Base-by-base conservation (phyloP, 495 filamentous ascomycete species). In the Neurospora sp. region DNA sequence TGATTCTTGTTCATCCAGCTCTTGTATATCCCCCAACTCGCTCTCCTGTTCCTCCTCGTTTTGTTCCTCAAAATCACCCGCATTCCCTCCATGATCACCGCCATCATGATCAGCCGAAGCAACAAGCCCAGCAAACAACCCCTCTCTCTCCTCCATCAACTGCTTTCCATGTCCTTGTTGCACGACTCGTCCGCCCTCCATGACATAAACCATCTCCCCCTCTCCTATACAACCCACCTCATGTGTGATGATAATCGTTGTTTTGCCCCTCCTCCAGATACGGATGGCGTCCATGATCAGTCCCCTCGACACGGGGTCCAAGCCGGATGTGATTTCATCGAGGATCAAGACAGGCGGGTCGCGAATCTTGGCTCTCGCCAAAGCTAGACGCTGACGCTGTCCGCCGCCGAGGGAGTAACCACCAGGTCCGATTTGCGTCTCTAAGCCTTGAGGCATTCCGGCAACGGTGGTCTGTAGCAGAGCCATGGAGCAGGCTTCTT, bases 171-270 rank as follows among this genome's bases (percentile, higher is more conserved):
- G 75, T 1, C 95, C 96, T 73, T 91, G 82, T 75, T 96, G 88
- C 3, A 91, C 87, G 5, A 97, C 84, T 3, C 75, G 76, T 0
- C 93, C 93, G 12, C 89, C 78, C 59, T 96, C 91, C 68, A 99
- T 80, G 1, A 97, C 86, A 73, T 96, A 98, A 3, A 94, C 87
- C 77, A 89, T 95, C 71, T 98, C 94, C 20, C 89, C 75, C 0
- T 88, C 85, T 35, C 81, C 81, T 42, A 99, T 96, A 69, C 96
- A 92, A 0, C 90, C 87, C 68, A 94, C 90, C 74, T 98, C 94
- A 76, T 98, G 96, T 0, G 96, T 98, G 77, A 98, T 93, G 69
- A 96, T 90, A 68, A 97, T 91, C 4, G 93, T 97, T 0, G 94
- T 98, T 78, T 92, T 94, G 1, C 88, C 91, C 70, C 85, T 86